A percentile compares a stretch with the other conserved stretches of the same genome.
Evolutionary conservation across 1,139 yeast genomes (phyloP).

Genomic region (Candida sanyaensis): DNA sequence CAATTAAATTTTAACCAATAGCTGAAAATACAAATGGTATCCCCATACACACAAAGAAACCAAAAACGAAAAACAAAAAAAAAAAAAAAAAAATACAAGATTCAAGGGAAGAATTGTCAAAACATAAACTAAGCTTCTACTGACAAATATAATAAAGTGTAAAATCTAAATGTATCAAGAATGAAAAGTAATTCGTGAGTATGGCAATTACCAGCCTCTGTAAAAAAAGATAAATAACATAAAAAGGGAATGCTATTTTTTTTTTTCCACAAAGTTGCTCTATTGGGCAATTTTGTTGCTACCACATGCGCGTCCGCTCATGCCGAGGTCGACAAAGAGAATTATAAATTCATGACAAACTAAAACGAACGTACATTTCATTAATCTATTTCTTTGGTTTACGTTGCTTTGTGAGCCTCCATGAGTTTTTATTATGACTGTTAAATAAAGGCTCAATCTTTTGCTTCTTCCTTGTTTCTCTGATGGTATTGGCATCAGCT

Average conservation of each 20-base stretch:
- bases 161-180: no score
- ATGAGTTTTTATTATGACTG: conserved; percentile 30
- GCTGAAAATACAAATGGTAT: neutral
- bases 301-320: neutral
- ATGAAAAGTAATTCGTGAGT: no score
- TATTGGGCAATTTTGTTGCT: neutral
- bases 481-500: conserved; percentile 43
- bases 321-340: neutral
- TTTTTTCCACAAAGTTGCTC: neutral
- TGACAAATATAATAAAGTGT: no score
- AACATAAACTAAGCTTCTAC: no score
- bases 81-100: no score
- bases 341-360: neutral
- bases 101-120: no score
- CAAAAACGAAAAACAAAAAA: neutral
- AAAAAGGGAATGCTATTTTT: no score
- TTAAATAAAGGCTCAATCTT: conserved; percentile 67
- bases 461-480: conserved; percentile 39
- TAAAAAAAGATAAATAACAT: neutral
- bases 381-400: conserved; percentile 12
- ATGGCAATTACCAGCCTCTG: no score
- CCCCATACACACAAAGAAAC: neutral
- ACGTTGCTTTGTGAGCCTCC: conserved; percentile 44
- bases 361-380: neutral
- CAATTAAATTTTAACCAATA: neutral